phyloP scores from a whole-genome alignment of 1,284 basidiomycete species.

The Laetiporus sulphureus region DNA sequence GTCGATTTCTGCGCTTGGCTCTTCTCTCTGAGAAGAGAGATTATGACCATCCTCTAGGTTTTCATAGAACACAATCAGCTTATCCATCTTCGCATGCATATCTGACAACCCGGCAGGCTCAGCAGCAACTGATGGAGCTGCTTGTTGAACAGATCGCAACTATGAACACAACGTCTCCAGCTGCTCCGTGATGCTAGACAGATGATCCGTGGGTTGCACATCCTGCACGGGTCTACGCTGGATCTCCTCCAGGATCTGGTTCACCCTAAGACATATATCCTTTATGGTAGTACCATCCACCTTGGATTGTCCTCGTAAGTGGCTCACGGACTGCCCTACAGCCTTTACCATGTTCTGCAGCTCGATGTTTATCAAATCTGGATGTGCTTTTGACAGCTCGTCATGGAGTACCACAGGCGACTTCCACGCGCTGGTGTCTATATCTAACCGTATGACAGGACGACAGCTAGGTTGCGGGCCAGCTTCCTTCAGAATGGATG shows the following conservation, averaged over 20 bases:
- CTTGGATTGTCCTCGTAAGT: too few relatives aligned
- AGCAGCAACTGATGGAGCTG: constrained; percentile 2
- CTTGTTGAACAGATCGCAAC: constrained; percentile 10
- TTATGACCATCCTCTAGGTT: too few relatives aligned
- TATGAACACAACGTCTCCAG: constrained; percentile 18
- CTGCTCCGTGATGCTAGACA: constrained; percentile 12
- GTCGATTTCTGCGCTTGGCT: too few relatives aligned
- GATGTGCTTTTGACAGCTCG: not conserved
- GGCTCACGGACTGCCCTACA: too few relatives aligned
- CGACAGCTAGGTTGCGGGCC: not conserved
- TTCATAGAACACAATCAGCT: constrained; percentile 15
- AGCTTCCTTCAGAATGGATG: not conserved
- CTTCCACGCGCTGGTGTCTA: not conserved
- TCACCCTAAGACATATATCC: constrained; percentile 19
- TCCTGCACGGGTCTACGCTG: constrained; percentile 3
- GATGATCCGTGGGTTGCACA: not conserved
- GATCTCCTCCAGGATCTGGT: constrained; percentile 18
- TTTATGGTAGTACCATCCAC: constrained; percentile 13
- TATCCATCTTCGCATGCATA: constrained; percentile 21
- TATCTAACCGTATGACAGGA: constrained; percentile 6
- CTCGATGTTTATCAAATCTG: not conserved
- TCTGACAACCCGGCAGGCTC: constrained; percentile 6
- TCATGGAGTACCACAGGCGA: not conserved
- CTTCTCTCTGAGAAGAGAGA: too few relatives aligned
- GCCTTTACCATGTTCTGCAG: too few relatives aligned